A percentile compares a stretch with the other conserved stretches of the same genome.
These are phyloP conservation scores for Claviceps fusiformis DNA, from an alignment of 2,329 filamentous ascomycete species.

Conservation along the genomic window DNA sequence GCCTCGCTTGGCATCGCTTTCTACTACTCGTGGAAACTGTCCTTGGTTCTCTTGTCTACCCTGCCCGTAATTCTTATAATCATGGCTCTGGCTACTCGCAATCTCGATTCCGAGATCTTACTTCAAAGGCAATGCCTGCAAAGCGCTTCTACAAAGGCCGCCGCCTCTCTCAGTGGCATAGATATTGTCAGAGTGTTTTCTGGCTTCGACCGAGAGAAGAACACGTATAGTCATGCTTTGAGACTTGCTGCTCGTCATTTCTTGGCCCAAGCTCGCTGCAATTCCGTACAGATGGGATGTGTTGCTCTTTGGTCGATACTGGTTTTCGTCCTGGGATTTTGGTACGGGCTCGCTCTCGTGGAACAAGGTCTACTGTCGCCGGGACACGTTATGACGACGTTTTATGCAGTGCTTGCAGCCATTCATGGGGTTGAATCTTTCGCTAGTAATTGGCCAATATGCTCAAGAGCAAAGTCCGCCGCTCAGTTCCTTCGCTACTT, in stretches of 20 bases:
- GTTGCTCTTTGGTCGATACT: conserved; percentile 60
- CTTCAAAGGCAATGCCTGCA: conserved; percentile 55
- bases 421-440: conserved; percentile 63
- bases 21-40: conserved; percentile 71
- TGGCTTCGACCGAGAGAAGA: conserved; percentile 54
- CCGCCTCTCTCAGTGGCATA: conserved; percentile 58
- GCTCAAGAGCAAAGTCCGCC: conserved; percentile 69
- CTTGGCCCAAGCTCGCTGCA: conserved; percentile 51
- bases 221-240: conserved; percentile 48
- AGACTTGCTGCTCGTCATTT: conserved; percentile 49
- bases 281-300: conserved; percentile 58
- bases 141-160: conserved; percentile 56
- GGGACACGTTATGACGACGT: conserved; percentile 65
- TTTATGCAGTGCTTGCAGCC: conserved; percentile 68
- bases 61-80: conserved; percentile 53
- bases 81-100: conserved; percentile 45
- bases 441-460: conserved; percentile 60
- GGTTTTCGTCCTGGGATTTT: conserved; percentile 83
- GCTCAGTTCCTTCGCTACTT: conserved; percentile 46
- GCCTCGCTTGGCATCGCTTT: conserved; percentile 60
- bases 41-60: conserved; percentile 62
- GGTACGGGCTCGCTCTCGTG: conserved; percentile 66
- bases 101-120: conserved; percentile 52
- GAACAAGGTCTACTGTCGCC: conserved; percentile 39
- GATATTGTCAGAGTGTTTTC: conserved; percentile 82